Evolutionary conservation across 208 protist genomes (phyloP).

Genomic region (Polymyxa betae): DNA sequence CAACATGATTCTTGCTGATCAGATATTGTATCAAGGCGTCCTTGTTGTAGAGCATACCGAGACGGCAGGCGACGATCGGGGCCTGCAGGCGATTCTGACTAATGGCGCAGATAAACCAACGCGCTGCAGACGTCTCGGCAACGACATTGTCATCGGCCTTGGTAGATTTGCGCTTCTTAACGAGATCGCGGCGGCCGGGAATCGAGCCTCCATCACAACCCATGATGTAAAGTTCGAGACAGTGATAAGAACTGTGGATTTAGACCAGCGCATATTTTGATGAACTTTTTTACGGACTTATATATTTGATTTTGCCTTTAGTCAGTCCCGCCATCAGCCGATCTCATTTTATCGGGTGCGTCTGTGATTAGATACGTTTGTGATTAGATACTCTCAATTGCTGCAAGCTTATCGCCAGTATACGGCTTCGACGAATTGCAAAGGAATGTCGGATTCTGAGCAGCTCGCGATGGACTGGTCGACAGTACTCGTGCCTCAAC

Average conservation of each 20-base stretch:
- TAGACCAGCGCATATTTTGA: too few relatives aligned
- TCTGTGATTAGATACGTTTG: too few relatives aligned
- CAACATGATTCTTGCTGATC: not conserved
- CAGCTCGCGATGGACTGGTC: conserved; percentile 3
- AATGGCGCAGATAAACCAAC: conserved; percentile 29
- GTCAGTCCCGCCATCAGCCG: too few relatives aligned
- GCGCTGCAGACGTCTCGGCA: not conserved
- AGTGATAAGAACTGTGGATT: too few relatives aligned
- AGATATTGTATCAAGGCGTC: conserved; percentile 40
- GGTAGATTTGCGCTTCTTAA: conserved; percentile 1
- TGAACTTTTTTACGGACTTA: too few relatives aligned
- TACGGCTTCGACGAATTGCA: too few relatives aligned
- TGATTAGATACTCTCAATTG: too few relatives aligned
- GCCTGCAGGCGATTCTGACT: not conserved
- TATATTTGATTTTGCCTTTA: too few relatives aligned
- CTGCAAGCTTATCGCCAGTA: too few relatives aligned
- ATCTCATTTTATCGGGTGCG: too few relatives aligned
- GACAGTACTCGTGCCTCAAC: conserved; percentile 23
- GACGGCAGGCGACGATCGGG: conserved; percentile 15
- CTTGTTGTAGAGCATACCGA: conserved; percentile 36
- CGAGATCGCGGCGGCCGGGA: conserved; percentile 12
- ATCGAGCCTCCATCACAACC: conserved; percentile 44
- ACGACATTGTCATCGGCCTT: conserved; percentile 24
- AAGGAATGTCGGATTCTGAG: not conserved
- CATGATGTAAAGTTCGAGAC: too few relatives aligned